Percentiles rank a stretch among this genome's conserved stretches.
Evolutionary conservation across 352 stramenopile species (phyloP).

Genomic region (Phytopythium montanum): DNA sequence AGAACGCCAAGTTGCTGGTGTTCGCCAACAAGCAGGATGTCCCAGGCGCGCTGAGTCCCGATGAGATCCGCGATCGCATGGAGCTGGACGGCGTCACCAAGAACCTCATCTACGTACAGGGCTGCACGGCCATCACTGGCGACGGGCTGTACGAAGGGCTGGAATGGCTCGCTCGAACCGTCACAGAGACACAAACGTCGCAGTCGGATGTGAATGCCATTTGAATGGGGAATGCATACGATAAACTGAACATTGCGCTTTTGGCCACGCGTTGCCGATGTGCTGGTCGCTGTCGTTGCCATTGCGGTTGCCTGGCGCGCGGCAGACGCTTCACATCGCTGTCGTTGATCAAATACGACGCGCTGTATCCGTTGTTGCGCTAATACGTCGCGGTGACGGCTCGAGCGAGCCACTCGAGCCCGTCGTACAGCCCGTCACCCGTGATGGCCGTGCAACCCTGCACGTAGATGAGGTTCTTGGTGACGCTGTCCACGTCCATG

Average conservation of each 20-base stretch:
- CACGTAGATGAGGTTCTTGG: conserved; percentile 30
- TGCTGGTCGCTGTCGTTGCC: too few species aligned
- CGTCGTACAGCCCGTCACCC: conserved; percentile 41
- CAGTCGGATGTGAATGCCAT: too few species aligned
- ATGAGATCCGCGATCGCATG: conserved; percentile 99
- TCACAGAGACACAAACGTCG: too few species aligned
- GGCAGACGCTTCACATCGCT: too few species aligned
- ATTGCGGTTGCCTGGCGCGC: too few species aligned
- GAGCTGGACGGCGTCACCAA: conserved; percentile 95
- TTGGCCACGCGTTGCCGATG: too few species aligned
- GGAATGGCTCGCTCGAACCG: too few species aligned
- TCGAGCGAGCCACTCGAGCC: conserved; percentile 43
- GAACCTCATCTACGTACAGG: conserved; percentile 99
- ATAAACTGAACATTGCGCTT: too few species aligned
- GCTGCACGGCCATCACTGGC: conserved; percentile 97
- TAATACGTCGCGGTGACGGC: conserved; percentile 15
- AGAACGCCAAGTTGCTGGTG: too few species aligned
- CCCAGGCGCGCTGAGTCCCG: conserved; percentile 91
- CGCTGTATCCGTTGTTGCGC: not conserved
- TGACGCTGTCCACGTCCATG: conserved; percentile 31
- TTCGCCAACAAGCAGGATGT: conserved; percentile 95
- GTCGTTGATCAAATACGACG: not conserved
- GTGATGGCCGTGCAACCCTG: conserved; percentile 24
- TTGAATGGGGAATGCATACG: too few species aligned
- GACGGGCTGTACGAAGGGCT: conserved; percentile 99